Base-by-base conservation (phyloP, 2,329 filamentous ascomycete species). In the Fusarium poae region DNA sequence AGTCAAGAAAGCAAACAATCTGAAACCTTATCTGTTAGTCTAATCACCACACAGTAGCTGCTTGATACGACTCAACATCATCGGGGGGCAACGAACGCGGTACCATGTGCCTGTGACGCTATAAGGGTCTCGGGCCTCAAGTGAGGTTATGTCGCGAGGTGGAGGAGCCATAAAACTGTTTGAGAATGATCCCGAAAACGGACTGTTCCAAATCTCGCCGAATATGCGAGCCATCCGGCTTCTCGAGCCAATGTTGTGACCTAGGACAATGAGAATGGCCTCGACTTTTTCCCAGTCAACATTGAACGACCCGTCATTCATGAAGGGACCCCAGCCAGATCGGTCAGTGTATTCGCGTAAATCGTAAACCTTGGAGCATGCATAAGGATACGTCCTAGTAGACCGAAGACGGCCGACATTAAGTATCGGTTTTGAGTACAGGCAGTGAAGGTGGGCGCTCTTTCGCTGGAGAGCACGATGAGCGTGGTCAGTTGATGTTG, bases 261-360 rank as follows among this genome's bases (percentile, higher is more conserved):
- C 86, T 5, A 94, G 77, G 3, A 91, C 87, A 5, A 94, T 81
- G 83, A 93, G 87, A 55, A 93, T 86, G 11, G 90, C 89, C 77
- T 94, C 92, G 13, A 94, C 80, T 79, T 92, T 92, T 77, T 94
- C 91, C 92, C 92, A 95, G 77, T 95, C 91, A 0, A 92, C 89
- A 7, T 79, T 77, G 53, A 83, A 84, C 4, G 82, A 84, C 2
- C 85, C 87, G 73, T 94, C 91, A 50, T 86, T 81, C 73, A 85
- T 80, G 72, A 92, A 94, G 0, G 92, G 92, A 0, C 92, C 92
- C 91, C 92, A 94, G 35, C 83, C 76, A 2, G 85, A 90, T 27
- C 78, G 76, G 3, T 80, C 76, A 0, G 86, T 91, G 77, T 93
- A 92, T 68, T 90, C 84, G 2, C 92, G 83, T 48, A 94, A 78